Base-by-base conservation (phyloP, 345 rosid species). In the Boechera stricta region DNA sequence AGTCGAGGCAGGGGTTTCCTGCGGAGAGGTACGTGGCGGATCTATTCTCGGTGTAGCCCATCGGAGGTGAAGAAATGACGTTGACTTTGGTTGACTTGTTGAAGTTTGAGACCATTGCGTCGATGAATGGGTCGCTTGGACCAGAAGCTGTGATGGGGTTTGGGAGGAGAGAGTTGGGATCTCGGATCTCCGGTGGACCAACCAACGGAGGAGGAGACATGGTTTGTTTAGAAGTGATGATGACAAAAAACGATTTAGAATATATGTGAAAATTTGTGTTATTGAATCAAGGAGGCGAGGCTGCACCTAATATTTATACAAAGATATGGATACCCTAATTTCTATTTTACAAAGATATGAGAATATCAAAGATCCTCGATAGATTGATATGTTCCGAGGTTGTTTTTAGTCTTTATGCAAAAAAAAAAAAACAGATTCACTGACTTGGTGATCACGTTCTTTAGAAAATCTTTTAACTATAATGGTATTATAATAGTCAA, bases 1-100 rank as follows among this genome's bases (percentile, higher is more conserved):
- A 87, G 67, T 88, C 91, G 1, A 89, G 87, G 72, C 92, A 89
- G 0, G 88, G 91, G 51, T 84, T 84, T 1, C 90, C 85, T 0
- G 87, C 42, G 5, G 82, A 78, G 33, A 77, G 72, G 63, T 53
- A 85, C 1, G 93, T 88, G 42, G 67, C 63, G 0, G 90, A 77
- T 4, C 24, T 2, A 16, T 87, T 89, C 49, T 84, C 90, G 4
- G 92, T 86, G 55, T 10, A 38, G 13, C 86, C 86, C 86, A 67
- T 88, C 2, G 35, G 81, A 7, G 78, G 83, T 21, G 55, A 13
- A 7, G 67, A 39, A n/a, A 12, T 2, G 3, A 0, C 16, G 26
- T 54, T 10, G 52, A 6, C 31, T 6, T 5, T 33, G 18, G 60
- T 10, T 51, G 75, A 24, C n/a, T 41, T 16, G 73, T 84, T 78